Evolutionary conservation across 176 grass and related monocot genomes (phyloP).

Genomic region (Phoenix dactylifera): DNA sequence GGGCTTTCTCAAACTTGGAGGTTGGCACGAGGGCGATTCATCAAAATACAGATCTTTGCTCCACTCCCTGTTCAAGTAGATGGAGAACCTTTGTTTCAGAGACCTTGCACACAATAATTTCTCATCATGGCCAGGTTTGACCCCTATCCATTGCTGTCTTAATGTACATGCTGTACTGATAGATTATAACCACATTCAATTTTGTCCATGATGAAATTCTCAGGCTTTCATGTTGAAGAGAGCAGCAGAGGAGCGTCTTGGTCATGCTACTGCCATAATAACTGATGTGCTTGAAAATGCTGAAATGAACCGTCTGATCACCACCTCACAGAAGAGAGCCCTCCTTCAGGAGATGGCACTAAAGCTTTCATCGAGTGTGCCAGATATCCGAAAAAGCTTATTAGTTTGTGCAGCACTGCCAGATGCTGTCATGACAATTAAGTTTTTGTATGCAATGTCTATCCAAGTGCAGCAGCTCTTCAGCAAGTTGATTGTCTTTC

Average conservation of each 20-base stretch:
- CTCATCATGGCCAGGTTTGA: constrained; percentile 21
- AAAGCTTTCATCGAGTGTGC: constrained; percentile 7
- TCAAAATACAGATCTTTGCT: constrained; percentile 16
- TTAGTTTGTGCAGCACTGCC: too few species aligned
- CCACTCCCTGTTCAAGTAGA: constrained; percentile 21
- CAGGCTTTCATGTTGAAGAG: constrained; percentile 30
- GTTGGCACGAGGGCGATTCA: constrained; percentile 5
- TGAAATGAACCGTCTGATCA: constrained; percentile 4
- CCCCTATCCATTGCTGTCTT: too few species aligned
- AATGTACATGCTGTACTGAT: too few species aligned
- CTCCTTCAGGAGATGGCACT: constrained; percentile 24
- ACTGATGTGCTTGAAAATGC: constrained; percentile 21
- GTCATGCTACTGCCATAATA: constrained; percentile 20
- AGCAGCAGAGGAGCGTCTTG: constrained; percentile 22
- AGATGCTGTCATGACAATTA: too few species aligned
- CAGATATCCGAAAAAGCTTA: too few species aligned
- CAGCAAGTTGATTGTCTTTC: too few species aligned
- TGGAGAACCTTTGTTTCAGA: constrained; percentile 18
- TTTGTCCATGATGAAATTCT: too few species aligned
- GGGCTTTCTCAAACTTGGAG: constrained; percentile 20
- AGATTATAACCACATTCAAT: too few species aligned
- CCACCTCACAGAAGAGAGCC: constrained; percentile 8
- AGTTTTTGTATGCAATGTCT: too few species aligned
- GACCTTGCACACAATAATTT: constrained; percentile 7
- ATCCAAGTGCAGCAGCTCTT: too few species aligned